Percentiles rank a stretch among this genome's conserved stretches.
Evolutionary conservation across 2,329 filamentous ascomycete genomes (phyloP).

Genomic region (Trichoderma hamatum): DNA sequence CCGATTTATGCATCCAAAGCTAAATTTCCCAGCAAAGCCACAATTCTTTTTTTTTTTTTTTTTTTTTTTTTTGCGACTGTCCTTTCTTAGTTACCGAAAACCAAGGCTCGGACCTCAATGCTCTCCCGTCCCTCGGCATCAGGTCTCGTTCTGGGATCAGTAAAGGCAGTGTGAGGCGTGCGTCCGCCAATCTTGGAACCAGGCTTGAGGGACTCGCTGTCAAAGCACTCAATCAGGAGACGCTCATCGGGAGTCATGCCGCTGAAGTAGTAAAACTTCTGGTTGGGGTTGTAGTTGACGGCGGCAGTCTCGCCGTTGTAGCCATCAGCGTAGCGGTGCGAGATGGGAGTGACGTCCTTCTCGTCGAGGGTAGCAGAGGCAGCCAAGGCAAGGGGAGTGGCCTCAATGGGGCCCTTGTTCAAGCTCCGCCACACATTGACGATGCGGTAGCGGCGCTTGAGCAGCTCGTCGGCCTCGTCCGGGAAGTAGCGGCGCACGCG

Average conservation of each 20-base stretch:
- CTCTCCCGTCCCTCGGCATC: slow-evolving; percentile 78
- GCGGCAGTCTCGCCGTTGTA: slow-evolving; percentile 75
- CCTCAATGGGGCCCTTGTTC: slow-evolving; percentile 61
- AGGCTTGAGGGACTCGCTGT: slow-evolving; percentile 61
- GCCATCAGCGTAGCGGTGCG: slow-evolving; percentile 68
- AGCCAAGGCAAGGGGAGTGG: slow-evolving; percentile 69
- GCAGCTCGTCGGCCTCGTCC: slow-evolving; percentile 68
- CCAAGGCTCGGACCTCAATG: slow-evolving; percentile 84
- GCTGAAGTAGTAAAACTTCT: slow-evolving; percentile 79
- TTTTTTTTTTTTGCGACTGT: no score
- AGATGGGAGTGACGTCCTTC: slow-evolving; percentile 68
- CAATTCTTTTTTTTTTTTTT: background rate
- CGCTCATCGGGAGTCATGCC: slow-evolving; percentile 75
- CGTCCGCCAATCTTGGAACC: slow-evolving; percentile 57
- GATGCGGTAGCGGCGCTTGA: slow-evolving; percentile 73
- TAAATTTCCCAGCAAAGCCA: background rate
- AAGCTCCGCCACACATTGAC: slow-evolving; percentile 84
- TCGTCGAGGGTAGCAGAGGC: slow-evolving; percentile 64
- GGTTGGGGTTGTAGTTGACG: slow-evolving; percentile 61
- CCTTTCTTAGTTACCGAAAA: slow-evolving; percentile 62
- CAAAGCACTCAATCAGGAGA: slow-evolving; percentile 78
- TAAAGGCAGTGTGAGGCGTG: slow-evolving; percentile 77
- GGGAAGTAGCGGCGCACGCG: slow-evolving; percentile 70
- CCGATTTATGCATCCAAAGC: background rate
- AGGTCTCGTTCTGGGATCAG: slow-evolving; percentile 69